Conservation (phyloP, 306 rosid species). For the Acacia acuminata region DNA sequence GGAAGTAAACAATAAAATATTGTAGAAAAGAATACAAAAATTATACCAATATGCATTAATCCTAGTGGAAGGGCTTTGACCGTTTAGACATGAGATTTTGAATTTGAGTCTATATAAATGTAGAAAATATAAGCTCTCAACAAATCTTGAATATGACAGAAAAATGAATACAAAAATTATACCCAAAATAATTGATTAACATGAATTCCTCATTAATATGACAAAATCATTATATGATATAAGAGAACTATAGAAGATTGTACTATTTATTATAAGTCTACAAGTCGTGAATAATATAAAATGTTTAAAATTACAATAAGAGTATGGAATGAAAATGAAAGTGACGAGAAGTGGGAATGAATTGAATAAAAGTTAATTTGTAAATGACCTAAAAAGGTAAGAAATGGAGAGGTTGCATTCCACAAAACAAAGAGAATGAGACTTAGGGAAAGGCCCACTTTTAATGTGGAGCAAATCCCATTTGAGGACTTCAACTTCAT, state of each 20-base stretch:
- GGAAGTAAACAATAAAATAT: no score
- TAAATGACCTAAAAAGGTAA: conserved; percentile 17
- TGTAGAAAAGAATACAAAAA: no score
- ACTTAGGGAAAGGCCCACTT: neutral
- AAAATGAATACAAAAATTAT: no score
- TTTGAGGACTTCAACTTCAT: neutral
- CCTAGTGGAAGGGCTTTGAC: no score
- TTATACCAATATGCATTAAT: no score
- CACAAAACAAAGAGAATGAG: neutral
- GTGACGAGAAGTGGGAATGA: conserved; percentile 2
- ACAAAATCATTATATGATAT: neutral
- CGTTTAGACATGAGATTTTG: no score
- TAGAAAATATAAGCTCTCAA: no score
- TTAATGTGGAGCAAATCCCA: neutral
- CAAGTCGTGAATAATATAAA: no score
- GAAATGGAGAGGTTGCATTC: neutral
- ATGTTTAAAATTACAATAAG: neutral
- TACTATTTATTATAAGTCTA: neutral
- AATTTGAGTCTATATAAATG: no score
- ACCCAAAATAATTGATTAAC: no score
- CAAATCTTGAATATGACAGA: no score
- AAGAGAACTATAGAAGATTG: no score
- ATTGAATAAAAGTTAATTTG: neutral
- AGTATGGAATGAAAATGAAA: neutral
- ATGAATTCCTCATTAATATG: neutral